Conservation (phyloP, 129 eudicot species). For the Lonicera japonica region DNA sequence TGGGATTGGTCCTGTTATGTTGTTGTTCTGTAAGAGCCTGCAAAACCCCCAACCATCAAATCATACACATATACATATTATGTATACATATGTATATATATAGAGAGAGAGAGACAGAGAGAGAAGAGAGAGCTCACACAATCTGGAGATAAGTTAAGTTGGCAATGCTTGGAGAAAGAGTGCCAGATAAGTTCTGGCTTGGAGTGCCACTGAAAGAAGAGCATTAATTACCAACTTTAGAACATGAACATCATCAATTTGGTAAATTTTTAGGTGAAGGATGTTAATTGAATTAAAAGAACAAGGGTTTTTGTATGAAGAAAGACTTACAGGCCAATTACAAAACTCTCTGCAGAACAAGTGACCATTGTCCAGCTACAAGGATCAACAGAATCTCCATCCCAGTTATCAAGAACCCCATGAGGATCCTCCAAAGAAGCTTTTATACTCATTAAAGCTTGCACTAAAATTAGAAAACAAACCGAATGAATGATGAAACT, state of each 20-base stretch:
- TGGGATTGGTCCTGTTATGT: conserved; percentile 73
- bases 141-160: conserved; percentile 87
- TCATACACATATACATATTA: background rate
- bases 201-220: conserved; percentile 68
- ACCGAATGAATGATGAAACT: conserved; percentile 6
- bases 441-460: conserved; percentile 87
- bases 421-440: conserved; percentile 74
- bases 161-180: conserved; percentile 84
- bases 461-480: conserved; percentile 42
- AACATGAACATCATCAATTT: background rate
- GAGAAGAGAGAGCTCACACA: conserved; percentile 32
- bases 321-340: conserved; percentile 77
- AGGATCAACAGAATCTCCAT: conserved; percentile 90
- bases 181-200: conserved; percentile 79
- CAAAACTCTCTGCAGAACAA: conserved; percentile 72
- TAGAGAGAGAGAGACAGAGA: background rate
- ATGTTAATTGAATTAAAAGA: background rate
- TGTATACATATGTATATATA: background rate
- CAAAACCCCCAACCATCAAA: conserved; percentile 12
- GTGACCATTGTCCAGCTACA: conserved; percentile 97
- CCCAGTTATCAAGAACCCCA: conserved; percentile 94
- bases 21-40: conserved; percentile 84
- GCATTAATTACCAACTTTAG: background rate
- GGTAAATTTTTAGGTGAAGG: background rate
- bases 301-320: background rate